phyloP scores from a whole-genome alignment of 1,284 basidiomycete genomes.

The Trichosporon coremiiforme region DNA sequence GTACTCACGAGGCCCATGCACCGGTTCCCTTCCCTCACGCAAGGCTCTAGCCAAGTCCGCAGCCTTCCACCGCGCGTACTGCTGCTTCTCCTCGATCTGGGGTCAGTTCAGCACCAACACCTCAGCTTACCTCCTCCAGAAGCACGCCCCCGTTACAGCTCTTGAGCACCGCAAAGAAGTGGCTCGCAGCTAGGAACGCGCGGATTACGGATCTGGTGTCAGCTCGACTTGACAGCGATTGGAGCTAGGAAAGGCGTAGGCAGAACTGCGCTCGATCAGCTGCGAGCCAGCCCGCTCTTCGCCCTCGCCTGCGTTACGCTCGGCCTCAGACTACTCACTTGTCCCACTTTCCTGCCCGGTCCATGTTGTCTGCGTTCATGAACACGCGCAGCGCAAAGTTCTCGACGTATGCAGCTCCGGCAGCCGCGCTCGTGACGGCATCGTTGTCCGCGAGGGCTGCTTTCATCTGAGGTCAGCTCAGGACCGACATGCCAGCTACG shows the following conservation, averaged over 20 bases:
- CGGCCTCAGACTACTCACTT: no score
- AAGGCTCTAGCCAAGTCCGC: constrained; percentile 55
- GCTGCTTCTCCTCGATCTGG: constrained; percentile 57
- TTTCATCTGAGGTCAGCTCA: constrained; percentile 64
- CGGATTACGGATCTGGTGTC: constrained; percentile 48
- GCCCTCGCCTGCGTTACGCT: no score
- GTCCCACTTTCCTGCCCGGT: constrained; percentile 72
- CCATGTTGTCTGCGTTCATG: constrained; percentile 74
- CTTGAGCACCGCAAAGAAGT: constrained; percentile 55
- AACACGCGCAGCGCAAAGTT: constrained; percentile 93
- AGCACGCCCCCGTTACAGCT: constrained; percentile 54
- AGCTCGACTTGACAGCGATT: no score
- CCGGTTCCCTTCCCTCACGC: constrained; percentile 52
- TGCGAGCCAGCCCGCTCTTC: no score
- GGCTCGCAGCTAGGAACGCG: constrained; percentile 55
- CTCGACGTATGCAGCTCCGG: constrained; percentile 84
- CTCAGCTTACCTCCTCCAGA: constrained; percentile 50
- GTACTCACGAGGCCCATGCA: constrained; percentile 53
- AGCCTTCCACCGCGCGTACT: constrained; percentile 57
- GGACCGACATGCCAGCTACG: no score
- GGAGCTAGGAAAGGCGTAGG: no score
- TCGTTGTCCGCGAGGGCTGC: constrained; percentile 71
- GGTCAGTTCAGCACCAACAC: constrained; percentile 23
- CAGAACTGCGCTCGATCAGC: no score
- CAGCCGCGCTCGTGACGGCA: constrained; percentile 78